Base-by-base conservation (phyloP, 2,329 filamentous ascomycete genomes). In the Pseudogymnoascus destructans region DNA sequence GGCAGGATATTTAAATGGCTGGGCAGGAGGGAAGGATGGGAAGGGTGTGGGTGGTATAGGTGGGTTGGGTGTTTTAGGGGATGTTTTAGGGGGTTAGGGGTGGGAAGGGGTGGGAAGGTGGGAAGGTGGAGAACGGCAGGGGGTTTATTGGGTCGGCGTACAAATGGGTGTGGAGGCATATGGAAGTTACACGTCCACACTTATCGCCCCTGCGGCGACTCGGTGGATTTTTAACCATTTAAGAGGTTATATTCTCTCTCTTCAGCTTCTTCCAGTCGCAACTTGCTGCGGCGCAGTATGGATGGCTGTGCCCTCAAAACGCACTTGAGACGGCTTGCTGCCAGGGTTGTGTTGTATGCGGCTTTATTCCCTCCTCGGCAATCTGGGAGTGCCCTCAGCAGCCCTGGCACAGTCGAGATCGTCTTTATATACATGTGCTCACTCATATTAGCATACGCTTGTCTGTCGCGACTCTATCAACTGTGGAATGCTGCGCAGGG, bases 1-100 rank as follows among this genome's bases (percentile, higher is more conserved):
- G 46, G 46, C 46, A 52, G n/a, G 46, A 52, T 52, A 52, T 27
- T 52, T 52, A 52, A 52, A 30, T n/a, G 46, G 23, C 13, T 30
- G 27, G 27, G 27, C 8, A 10, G 27, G 6, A 10, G 3, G 27
- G 27, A 6, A 30, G 23, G 23, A 5, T 25, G 38, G 40, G 40
- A 25, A 25, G 7, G 38, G 19, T 42, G 11, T 10, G n/a, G 13
- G 33, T 35, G 33, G 33, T 19, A 46, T 11, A 27, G 40, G 40
- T 52, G 42, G 46, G 25, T n/a, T n/a, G n/a, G n/a, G n/a, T n/a
- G n/a, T n/a, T n/a, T n/a, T 11, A 32, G 46, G 46, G 46, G 46
- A 25, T 25, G 25, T 15, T 13, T 19, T 52, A 52, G 9, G n/a
- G n/a, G n/a, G n/a, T n/a, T n/a, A n/a, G n/a, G n/a, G n/a, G n/a